These are phyloP conservation scores for Ustilago esculenta DNA, from an alignment of 1,284 basidiomycete genomes.

Conservation along the genomic window DNA sequence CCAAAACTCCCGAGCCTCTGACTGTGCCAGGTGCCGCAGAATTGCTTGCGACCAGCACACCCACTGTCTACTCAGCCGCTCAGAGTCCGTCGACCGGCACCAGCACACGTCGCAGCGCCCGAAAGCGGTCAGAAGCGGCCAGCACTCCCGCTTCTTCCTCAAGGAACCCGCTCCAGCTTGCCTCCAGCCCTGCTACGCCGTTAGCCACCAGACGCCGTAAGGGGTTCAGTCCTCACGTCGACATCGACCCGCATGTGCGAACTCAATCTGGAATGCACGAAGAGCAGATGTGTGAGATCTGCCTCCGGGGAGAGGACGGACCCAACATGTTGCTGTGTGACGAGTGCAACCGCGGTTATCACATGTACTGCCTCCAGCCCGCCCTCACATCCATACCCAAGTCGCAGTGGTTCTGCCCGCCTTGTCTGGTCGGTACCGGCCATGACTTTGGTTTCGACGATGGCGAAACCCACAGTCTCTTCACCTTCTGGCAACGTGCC, in stretches of 20 bases:
- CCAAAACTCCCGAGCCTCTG: slow-evolving; percentile 38
- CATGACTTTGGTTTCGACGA: slow-evolving; percentile 99
- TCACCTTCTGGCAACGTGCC: slow-evolving; percentile 91
- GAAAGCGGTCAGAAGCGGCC: slow-evolving; percentile 33
- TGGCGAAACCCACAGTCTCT: slow-evolving; percentile 91
- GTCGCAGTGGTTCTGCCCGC: slow-evolving; percentile 95
- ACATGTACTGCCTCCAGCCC: slow-evolving; percentile 94
- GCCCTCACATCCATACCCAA: slow-evolving; percentile 84
- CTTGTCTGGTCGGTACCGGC: slow-evolving; percentile 91
- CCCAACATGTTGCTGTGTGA: slow-evolving; percentile 95
- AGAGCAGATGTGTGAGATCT: slow-evolving; percentile 64
- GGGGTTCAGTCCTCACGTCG: slow-evolving; percentile 33
- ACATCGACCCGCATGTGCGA: slow-evolving; percentile 15
- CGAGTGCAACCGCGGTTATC: slow-evolving; percentile 93
- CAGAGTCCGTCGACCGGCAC: slow-evolving; percentile 33
- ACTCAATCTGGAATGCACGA: slow-evolving; percentile 15
- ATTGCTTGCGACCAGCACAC: slow-evolving; percentile 19
- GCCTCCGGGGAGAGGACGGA: slow-evolving; percentile 84
- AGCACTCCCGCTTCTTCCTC: slow-evolving; percentile 26
- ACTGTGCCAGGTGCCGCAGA: slow-evolving; percentile 25
- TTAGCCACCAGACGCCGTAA: slow-evolving; percentile 26
- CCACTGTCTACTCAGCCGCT: slow-evolving; percentile 8
- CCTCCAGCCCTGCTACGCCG: slow-evolving; percentile 28
- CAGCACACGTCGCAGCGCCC: slow-evolving; percentile 37
- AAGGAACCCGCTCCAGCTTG: slow-evolving; percentile 19